Evolutionary conservation across 1,284 basidiomycete genomes (phyloP), one percentile per base, ranked within the genome.

Genomic region (Waitea zeae): DNA sequence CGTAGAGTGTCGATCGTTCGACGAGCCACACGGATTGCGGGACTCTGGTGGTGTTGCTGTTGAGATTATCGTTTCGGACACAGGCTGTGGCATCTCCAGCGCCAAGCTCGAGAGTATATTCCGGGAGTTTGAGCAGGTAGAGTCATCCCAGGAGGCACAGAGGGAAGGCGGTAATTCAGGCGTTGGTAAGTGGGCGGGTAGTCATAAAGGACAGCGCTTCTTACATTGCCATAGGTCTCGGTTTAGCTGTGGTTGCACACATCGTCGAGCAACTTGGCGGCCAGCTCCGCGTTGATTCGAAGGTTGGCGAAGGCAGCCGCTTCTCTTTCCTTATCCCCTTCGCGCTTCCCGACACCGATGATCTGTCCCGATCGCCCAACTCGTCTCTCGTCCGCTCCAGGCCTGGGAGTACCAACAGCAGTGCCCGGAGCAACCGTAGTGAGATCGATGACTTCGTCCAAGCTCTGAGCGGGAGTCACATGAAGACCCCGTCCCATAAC

Each of bases 111-210:
- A 84, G 49, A 71, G 69, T 38, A 84, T 90, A 40, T 90, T 90
- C 57, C 61, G 84, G 35, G 81, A 87, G 40, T 82, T 92, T 40
- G 86, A 89, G 53, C 78, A 86, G 44, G 80, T 86, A 2, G 82
- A 84, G 42, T 69, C 69, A 3, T 51, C 53, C 9, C 57, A 61
- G 4, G 57, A 52, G 37, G 44, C 50, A 12, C 49, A 49, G 27
- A 44, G 46, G 3, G 53, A 59, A 28, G 22, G 7, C 22, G n/a
- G n/a, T n/a, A 26, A 26, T n/a, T 7, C 7, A n/a, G 72, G 72
- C n/a, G 57, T 77, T 18, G 73, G 70, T 67, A 39, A 40, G 62
- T 12, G 15, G 6, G 4, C 5, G 14, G 14, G 3, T 13, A n/a
- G 9, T n/a, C 19, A 17, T 22, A 5, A 12, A 19, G 14, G n/a